A percentile compares a stretch with the other conserved stretches of the same genome.
phyloP scores from a whole-genome alignment of 2,329 filamentous ascomycete species.

The Clonostachys chloroleuca region DNA sequence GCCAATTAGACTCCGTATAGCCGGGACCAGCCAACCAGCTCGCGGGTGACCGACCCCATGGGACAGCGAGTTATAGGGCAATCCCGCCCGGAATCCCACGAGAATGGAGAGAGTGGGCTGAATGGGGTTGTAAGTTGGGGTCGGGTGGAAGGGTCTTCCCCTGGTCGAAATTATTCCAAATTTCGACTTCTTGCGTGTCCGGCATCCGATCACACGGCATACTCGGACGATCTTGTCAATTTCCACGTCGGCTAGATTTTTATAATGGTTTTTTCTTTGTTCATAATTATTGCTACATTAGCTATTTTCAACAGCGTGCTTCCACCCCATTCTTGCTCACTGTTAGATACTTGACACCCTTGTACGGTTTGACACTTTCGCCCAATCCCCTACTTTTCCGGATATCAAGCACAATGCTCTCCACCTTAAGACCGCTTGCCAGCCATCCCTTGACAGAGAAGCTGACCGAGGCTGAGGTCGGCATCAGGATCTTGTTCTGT shows the following conservation, averaged over 20 bases:
- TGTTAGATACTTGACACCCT: slow-evolving; percentile 96
- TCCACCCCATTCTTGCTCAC: slow-evolving; percentile 62
- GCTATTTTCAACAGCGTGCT: slow-evolving; percentile 46
- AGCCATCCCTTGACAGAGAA: slow-evolving; percentile 67
- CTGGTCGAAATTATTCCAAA: too few relatives aligned
- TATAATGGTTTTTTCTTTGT: neutral
- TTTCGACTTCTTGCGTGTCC: too few relatives aligned
- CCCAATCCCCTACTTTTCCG: slow-evolving; percentile 82
- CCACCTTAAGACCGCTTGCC: slow-evolving; percentile 62
- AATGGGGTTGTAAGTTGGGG: too few relatives aligned
- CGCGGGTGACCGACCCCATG: too few relatives aligned
- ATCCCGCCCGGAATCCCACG: too few relatives aligned
- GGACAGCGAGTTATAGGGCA: too few relatives aligned
- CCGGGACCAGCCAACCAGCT: too few relatives aligned
- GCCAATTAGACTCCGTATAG: too few relatives aligned
- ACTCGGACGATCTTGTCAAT: neutral
- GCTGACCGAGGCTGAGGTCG: slow-evolving; percentile 70
- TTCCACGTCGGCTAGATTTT: neutral
- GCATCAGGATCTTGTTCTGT: slow-evolving; percentile 75
- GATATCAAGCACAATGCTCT: slow-evolving; percentile 64
- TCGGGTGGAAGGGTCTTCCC: too few relatives aligned
- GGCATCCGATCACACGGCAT: neutral
- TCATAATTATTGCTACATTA: neutral
- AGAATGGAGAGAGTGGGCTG: too few relatives aligned
- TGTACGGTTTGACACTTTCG: slow-evolving; percentile 89